Evolutionary conservation across 176 grass and related monocot species (phyloP), one percentile per base, ranked within the genome.

Genomic region (Carex littledalei): DNA sequence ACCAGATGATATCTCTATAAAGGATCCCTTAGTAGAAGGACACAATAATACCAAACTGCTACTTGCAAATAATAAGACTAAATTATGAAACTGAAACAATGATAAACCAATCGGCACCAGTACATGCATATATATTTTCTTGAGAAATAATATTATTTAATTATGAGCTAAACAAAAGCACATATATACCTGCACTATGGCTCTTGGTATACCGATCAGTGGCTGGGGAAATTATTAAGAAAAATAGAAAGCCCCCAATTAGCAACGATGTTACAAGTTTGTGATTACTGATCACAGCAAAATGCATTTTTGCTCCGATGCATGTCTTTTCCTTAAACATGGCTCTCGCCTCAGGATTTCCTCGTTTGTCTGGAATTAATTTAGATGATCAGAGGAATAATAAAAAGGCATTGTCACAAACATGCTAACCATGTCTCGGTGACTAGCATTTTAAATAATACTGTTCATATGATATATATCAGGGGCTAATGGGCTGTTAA

Each of bases 271-370:
- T 60, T 32, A 32, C 9, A 34, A 59, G 32, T 59, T 80, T 80
- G 3, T 34, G 3, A 67, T 9, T 31, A 3, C 17, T 77, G 43
- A 12, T 50, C 1, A 49, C 22, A 18, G n/a, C 9, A 49, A 49
- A 49, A 49, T 49, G 47, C 47, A 49, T 10, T 49, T 49, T 49
- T 49, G 47, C 47, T 49, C 47, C 47, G 3, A 4, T 37, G 50
- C 39, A 18, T 75, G 3, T 80, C 52, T 80, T 58, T 80, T 80
- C 76, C 52, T 80, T 80, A 80, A 16, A 14, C 53, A 80, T 80
- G 22, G 49, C 26, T 80, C 47, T 49, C 0, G 47, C 47, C 47
- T 16, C 2, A 67, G 4, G 29, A 16, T 35, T 16, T 67, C 64
- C 59, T 61, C 0, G 18, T 21, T 6, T n/a, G 0, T 21, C 4